These are phyloP conservation scores for Sclerotiophoma versabilis DNA, from an alignment of 2,329 filamentous ascomycete genomes.

Conservation along the genomic window DNA sequence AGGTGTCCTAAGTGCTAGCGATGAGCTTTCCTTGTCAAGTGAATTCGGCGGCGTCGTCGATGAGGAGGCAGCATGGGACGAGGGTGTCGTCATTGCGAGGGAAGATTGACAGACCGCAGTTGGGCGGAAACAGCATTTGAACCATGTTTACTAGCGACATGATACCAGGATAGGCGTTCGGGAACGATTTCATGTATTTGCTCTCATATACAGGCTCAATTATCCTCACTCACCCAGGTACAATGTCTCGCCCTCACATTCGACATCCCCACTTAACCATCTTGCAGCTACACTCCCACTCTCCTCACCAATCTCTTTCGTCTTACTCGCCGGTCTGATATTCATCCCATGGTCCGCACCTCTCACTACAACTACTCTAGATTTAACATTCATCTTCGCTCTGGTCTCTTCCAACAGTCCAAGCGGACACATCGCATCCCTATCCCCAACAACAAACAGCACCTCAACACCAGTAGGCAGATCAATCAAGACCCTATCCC, in stretches of 20 bases:
- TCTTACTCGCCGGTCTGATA: constrained; percentile 34
- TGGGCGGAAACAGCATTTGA: neutral
- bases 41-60: constrained; percentile 40
- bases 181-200: neutral
- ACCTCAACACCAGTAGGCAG: constrained; percentile 41
- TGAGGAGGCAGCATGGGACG: constrained; percentile 42
- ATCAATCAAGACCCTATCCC: constrained; percentile 51
- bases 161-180: constrained; percentile 9
- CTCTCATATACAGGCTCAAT: neutral
- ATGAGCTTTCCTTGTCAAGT: constrained; percentile 47
- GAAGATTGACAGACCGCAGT: constrained; percentile 21
- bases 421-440: constrained; percentile 34
- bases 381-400: constrained; percentile 48
- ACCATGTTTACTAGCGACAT: neutral
- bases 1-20: constrained; percentile 53
- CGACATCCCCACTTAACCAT: constrained; percentile 37
- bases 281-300: constrained; percentile 45
- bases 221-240: constrained; percentile 13
- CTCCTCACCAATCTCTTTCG: constrained; percentile 38
- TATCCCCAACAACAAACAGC: constrained; percentile 50
- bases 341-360: constrained; percentile 54
- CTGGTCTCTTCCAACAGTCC: constrained; percentile 35
- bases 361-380: constrained; percentile 47
- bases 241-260: constrained; percentile 3
- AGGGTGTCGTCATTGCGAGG: constrained; percentile 32